Conservation (phyloP, 2,329 filamentous ascomycete species). For the Aspergillus sp. region DNA sequence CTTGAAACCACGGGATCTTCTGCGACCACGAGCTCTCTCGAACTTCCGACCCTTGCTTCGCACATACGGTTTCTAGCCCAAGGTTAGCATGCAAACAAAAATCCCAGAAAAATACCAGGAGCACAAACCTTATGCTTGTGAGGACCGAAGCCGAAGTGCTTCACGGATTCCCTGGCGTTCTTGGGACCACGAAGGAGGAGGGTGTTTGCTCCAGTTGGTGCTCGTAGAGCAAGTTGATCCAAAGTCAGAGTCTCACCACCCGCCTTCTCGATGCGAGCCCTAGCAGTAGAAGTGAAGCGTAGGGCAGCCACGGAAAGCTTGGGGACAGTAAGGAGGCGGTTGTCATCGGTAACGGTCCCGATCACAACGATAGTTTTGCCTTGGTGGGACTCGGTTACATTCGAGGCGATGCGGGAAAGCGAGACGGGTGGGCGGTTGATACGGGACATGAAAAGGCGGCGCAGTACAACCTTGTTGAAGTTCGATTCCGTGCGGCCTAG, state of each 20-base stretch:
- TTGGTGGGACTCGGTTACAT: slow-evolving; percentile 57
- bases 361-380: slow-evolving; percentile 88
- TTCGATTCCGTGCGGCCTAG: slow-evolving; percentile 88
- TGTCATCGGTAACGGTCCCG: slow-evolving; percentile 96
- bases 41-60: slow-evolving; percentile 99
- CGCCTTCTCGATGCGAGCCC: slow-evolving; percentile 87
- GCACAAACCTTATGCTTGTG: slow-evolving; percentile 89
- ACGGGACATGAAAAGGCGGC: slow-evolving; percentile 96
- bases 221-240: slow-evolving; percentile 93
- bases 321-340: slow-evolving; percentile 84
- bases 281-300: slow-evolving; percentile 93
- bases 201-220: slow-evolving; percentile 95
- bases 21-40: slow-evolving; percentile 97
- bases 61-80: slow-evolving; percentile 84
- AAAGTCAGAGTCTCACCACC: slow-evolving; percentile 95
- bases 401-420: slow-evolving; percentile 81
- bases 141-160: slow-evolving; percentile 98
- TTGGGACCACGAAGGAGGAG: slow-evolving; percentile 96
- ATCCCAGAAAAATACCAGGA: background rate
- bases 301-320: slow-evolving; percentile 94
- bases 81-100: slow-evolving; percentile 16
- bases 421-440: slow-evolving; percentile 97
- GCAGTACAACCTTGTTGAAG: slow-evolving; percentile 99
- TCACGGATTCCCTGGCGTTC: slow-evolving; percentile 96
- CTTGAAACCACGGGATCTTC: slow-evolving; percentile 99